A percentile compares a stretch with the other conserved stretches of the same genome.
Evolutionary conservation across 192 early-diverging fungal genomes (phyloP).

Genomic region (Coemansia sp.): DNA sequence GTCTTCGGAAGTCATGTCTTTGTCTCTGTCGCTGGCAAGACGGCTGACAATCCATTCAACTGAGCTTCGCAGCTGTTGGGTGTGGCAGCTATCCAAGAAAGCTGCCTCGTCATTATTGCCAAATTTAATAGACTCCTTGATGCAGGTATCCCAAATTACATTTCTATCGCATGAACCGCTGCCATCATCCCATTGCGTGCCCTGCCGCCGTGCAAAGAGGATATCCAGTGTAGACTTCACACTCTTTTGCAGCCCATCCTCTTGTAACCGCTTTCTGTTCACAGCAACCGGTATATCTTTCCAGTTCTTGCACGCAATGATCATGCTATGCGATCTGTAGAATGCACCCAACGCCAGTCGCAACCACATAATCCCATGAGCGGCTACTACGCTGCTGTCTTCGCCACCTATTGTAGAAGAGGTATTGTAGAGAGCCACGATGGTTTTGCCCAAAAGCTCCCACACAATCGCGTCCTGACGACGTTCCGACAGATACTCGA

Average conservation of each 20-base stretch:
- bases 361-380: conserved; percentile 2
- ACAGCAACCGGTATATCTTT: conserved; percentile 13
- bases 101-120: neutral
- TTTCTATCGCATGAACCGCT: neutral
- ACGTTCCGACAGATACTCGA: conserved; percentile 33
- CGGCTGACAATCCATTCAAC: neutral
- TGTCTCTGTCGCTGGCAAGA: neutral
- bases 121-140: neutral
- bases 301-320: conserved; percentile 32
- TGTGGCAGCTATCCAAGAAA: neutral
- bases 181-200: neutral
- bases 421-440: conserved; percentile 7
- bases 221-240: neutral
- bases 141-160: neutral
- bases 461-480: conserved; percentile 42
- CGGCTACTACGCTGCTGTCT: neutral
- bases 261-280: conserved; percentile 24
- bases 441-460: conserved; percentile 33
- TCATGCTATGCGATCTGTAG: conserved; percentile 23
- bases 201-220: neutral
- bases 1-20: neutral
- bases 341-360: conserved; percentile 33
- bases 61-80: neutral
- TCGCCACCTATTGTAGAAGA: neutral
- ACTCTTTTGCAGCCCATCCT: neutral